Evolutionary conservation across 1,284 basidiomycete species (phyloP).

Genomic region (Papiliotrema terrestris): DNA sequence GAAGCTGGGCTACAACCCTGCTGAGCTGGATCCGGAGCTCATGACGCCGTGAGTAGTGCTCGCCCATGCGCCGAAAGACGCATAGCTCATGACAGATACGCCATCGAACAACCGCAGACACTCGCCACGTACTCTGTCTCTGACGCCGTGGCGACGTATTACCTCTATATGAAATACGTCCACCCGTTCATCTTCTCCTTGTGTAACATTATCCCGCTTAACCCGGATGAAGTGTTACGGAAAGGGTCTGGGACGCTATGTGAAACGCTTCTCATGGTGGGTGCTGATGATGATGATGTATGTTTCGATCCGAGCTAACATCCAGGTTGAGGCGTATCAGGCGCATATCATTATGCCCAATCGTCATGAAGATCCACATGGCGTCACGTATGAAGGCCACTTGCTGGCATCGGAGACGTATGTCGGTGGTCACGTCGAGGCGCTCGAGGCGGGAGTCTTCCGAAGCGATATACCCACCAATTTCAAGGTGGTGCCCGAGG

Average conservation of each 20-base stretch:
- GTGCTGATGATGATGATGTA: background rate
- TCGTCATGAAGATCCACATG: conserved; percentile 87
- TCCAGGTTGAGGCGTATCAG: conserved; percentile 88
- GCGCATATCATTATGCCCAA: conserved; percentile 97
- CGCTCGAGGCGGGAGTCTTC: conserved; percentile 97
- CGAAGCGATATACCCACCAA: conserved; percentile 91
- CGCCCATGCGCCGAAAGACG: background rate
- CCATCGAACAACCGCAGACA: conserved; percentile 89
- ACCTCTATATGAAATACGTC: conserved; percentile 99
- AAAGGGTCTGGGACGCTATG: conserved; percentile 97
- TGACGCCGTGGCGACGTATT: conserved; percentile 98
- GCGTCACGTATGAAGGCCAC: conserved; percentile 94
- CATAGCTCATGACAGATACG: conserved; percentile 62
- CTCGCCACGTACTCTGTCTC: conserved; percentile 98
- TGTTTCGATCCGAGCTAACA: conserved; percentile 3
- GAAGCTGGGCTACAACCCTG: conserved; percentile 95
- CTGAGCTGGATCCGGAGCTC: conserved; percentile 95
- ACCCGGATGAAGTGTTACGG: conserved; percentile 92
- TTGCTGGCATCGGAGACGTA: conserved; percentile 95
- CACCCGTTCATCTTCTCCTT: conserved; percentile 99
- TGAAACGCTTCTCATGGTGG: conserved; percentile 95
- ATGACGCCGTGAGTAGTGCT: conserved; percentile 90
- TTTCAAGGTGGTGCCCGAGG: conserved; percentile 89
- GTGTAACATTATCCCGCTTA: conserved; percentile 98
- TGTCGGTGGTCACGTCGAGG: conserved; percentile 98